Base-by-base conservation (phyloP, 2,329 filamentous ascomycete species). In the Pseudocercospora crystallina region DNA sequence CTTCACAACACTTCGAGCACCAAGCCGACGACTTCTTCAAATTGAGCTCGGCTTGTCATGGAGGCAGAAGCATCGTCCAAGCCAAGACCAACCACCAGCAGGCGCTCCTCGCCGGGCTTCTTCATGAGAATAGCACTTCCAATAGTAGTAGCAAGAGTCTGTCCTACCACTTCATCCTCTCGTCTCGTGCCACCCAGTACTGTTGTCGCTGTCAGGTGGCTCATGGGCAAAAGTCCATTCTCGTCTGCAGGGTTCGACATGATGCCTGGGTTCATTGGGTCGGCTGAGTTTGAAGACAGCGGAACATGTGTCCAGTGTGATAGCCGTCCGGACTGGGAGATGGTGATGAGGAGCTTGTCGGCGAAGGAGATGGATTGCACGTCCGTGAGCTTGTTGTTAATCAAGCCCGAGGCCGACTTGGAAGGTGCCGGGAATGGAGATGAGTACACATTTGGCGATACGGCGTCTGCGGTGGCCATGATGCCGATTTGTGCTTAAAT, bases 241-340 rank as follows among this genome's bases (percentile, higher is more conserved):
- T 80, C 78, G 32, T 47, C 49, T 37, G 49, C 41, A 29, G 53
- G 35, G 20, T 71, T 71, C 64, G 68, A 71, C 75, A 31, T 77
- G 74, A 40, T 84, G 64, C 14, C 79, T 72, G 73, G 83, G 81
- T 65, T 88, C 83, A 38, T 85, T 1, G 62, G 79, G 15, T 82
- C 79, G 13, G 81, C 79, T n/a, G 83, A 76, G 2, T 85, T 80
- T 26, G 81, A 79, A n/a, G 82, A 80, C 15, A 95, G 79, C 0
- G 89, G 87, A 0, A 95, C 87, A 74, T 94, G 87, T 14, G 96
- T 90, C 94, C 94, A 99, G 78, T 97, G 94, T 14, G 89, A 87
- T 40, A 97, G 74, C 52, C 86, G 82, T 5, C 91, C 92, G 54
- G 86, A 82, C 73, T 97, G 94, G 0, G 88, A 89, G 53, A 97